Evolutionary conservation across 345 rosid genomes (phyloP).

Genomic region (Gossypium arboreum): DNA sequence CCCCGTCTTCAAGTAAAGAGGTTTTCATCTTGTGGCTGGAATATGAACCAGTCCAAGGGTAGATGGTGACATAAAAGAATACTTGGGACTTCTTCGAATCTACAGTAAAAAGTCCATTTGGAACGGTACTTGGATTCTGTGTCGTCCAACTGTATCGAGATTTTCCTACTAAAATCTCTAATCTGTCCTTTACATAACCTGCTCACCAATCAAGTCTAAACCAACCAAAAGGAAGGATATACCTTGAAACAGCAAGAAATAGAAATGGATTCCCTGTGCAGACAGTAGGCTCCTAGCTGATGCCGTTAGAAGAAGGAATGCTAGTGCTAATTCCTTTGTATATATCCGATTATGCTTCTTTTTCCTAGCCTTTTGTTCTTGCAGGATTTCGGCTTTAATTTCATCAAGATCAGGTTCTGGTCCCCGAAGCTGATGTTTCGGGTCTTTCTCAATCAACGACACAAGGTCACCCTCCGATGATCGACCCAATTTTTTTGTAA

Average conservation of each 20-base stretch:
- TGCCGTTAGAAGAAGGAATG: slow-evolving; percentile 80
- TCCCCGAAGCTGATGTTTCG: slow-evolving; percentile 42
- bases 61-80: slow-evolving; percentile 1
- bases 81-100: neutral
- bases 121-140: neutral
- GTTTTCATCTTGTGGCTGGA: slow-evolving; percentile 15
- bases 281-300: slow-evolving; percentile 84
- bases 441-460: slow-evolving; percentile 52
- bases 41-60: neutral
- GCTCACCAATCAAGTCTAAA: slow-evolving; percentile 93
- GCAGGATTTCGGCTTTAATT: slow-evolving; percentile 43
- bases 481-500: slow-evolving; percentile 88
- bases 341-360: slow-evolving; percentile 87
- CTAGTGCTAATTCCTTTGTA: slow-evolving; percentile 71
- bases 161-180: slow-evolving; percentile 15
- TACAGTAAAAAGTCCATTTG: neutral
- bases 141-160: slow-evolving; percentile 12
- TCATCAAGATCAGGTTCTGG: slow-evolving; percentile 56
- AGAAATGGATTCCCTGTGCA: slow-evolving; percentile 95
- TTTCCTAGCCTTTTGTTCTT: slow-evolving; percentile 34
- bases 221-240: slow-evolving; percentile 88
- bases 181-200: slow-evolving; percentile 46
- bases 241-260: slow-evolving; percentile 96
- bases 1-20: slow-evolving; percentile 19
- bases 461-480: slow-evolving; percentile 87